Evolutionary conservation across 805 yeast genomes (phyloP).

Genomic region (Pichia kluyveri): DNA sequence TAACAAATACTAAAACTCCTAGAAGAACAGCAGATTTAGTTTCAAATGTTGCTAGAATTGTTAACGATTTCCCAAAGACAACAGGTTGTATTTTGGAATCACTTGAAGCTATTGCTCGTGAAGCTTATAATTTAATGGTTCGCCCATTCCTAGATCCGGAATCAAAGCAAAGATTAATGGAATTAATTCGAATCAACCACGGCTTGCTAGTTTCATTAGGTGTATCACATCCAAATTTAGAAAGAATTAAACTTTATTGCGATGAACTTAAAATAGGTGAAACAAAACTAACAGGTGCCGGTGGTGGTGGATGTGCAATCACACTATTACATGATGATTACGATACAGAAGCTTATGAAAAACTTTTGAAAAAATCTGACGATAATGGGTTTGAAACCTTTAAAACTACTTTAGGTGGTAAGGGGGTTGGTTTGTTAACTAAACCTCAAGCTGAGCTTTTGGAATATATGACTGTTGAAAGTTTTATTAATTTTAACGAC

Average conservation of each 20-base stretch:
- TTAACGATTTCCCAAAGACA: conserved; percentile 44
- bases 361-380: conserved; percentile 29
- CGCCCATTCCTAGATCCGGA: conserved; percentile 38
- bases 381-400: conserved; percentile 60
- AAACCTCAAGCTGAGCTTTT: conserved; percentile 7
- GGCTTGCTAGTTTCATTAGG: conserved; percentile 80
- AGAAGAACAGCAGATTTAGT: conserved; percentile 82
- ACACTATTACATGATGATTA: conserved; percentile 55
- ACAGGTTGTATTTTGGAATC: conserved; percentile 57
- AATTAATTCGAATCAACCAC: conserved; percentile 74
- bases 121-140: conserved; percentile 60
- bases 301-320: conserved; percentile 98
- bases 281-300: conserved; percentile 96
- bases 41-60: conserved; percentile 56
- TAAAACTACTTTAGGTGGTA: conserved; percentile 79
- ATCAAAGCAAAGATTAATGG: conserved; percentile 37
- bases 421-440: conserved; percentile 61
- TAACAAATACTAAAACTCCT: conserved; percentile 83
- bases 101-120: conserved; percentile 63
- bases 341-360: conserved; percentile 24
- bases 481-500: conserved; percentile 29
- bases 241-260: conserved; percentile 57
- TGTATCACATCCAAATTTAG: conserved; percentile 90
- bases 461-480: conserved; percentile 22
- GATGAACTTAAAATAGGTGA: conserved; percentile 64